Percentiles rank a stretch among this genome's conserved stretches.
These are phyloP conservation scores for Geosmithia morbida DNA, from an alignment of 2,329 filamentous ascomycete species.

Conservation along the genomic window DNA sequence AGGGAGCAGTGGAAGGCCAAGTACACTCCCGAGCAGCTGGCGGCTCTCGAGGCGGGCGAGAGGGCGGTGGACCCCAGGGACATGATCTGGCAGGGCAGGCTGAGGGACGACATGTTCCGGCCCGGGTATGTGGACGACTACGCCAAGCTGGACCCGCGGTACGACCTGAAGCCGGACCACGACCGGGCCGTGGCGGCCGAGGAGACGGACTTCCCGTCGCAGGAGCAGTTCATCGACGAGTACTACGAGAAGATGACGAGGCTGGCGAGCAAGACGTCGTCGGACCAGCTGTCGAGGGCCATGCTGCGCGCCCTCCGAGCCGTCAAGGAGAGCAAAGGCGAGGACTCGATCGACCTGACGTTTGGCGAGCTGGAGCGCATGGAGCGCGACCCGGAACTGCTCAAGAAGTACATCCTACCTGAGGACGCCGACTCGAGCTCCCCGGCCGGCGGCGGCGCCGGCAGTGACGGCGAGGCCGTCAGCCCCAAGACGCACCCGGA, in stretches of 20 bases:
- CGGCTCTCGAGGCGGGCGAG: slow-evolving; percentile 71
- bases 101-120: slow-evolving; percentile 58
- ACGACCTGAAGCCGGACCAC: slow-evolving; percentile 48
- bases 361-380: slow-evolving; percentile 29
- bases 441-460: not conserved
- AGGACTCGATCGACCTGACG: slow-evolving; percentile 32
- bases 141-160: slow-evolving; percentile 57
- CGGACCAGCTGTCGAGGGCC: slow-evolving; percentile 24
- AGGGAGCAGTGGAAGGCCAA: slow-evolving; percentile 43
- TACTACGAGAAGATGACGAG: slow-evolving; percentile 32
- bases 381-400: slow-evolving; percentile 22
- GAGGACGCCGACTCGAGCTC: slow-evolving; percentile 1
- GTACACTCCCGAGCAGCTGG: slow-evolving; percentile 72
- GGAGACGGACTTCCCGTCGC: slow-evolving; percentile 42
- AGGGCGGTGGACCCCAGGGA: slow-evolving; percentile 60
- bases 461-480: not conserved
- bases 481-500: slow-evolving; percentile 6
- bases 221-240: slow-evolving; percentile 40
- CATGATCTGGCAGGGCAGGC: slow-evolving; percentile 55
- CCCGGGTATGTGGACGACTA: slow-evolving; percentile 76
- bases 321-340: slow-evolving; percentile 24
- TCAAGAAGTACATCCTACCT: slow-evolving; percentile 18
- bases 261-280: slow-evolving; percentile 26
- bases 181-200: slow-evolving; percentile 27
- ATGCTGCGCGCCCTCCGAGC: slow-evolving; percentile 25